Percentiles rank a stretch among this genome's conserved stretches.
Conservation (phyloP, 1,139 yeast genomes). For the Pneumocystis jirovecii region DNA sequence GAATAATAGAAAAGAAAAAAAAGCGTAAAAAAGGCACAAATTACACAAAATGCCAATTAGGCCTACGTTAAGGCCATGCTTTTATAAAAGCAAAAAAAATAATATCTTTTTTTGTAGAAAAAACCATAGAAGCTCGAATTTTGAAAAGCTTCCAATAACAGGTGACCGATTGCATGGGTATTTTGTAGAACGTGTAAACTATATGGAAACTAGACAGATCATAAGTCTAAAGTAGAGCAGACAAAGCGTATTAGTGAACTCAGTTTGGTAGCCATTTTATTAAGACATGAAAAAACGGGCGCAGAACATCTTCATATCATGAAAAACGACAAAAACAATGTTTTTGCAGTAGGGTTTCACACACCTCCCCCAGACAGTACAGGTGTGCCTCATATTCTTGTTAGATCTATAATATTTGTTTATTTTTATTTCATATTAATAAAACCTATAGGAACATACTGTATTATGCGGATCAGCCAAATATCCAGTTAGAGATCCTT, state of each 20-base stretch:
- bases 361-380: constrained; percentile 88
- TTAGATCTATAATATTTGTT: constrained; percentile 21
- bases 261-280: constrained; percentile 60
- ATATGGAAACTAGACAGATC: neutral
- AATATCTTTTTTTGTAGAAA: neutral
- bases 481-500: constrained; percentile 91
- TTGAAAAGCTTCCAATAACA: neutral
- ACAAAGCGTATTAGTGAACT: constrained; percentile 67
- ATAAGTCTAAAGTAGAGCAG: constrained; percentile 16
- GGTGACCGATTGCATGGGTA: neutral
- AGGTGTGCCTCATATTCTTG: constrained; percentile 84
- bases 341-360: constrained; percentile 77
- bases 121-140: neutral
- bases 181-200: neutral
- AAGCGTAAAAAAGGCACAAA: neutral
- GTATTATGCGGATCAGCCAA: constrained; percentile 84
- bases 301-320: constrained; percentile 76
- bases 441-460: constrained; percentile 43
- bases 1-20: too few relatives aligned
- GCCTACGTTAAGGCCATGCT: neutral
- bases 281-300: constrained; percentile 54
- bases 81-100: neutral
- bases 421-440: neutral
- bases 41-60: neutral
- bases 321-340: constrained; percentile 67